These are phyloP conservation scores for Echinosophora koreensis DNA, from an alignment of 306 rosid genomes.

Conservation along the genomic window DNA sequence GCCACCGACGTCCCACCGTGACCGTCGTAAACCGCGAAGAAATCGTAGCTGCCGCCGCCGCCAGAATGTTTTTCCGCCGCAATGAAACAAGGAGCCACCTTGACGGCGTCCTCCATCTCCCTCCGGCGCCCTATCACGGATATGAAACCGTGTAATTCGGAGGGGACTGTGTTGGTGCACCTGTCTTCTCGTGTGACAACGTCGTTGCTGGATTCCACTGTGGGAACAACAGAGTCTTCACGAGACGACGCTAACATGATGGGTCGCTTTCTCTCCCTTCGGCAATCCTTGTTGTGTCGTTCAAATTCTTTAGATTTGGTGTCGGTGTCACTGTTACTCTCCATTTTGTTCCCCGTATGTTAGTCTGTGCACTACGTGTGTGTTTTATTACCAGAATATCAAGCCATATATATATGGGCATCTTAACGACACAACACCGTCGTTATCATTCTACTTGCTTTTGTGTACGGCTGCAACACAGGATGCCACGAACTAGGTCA, in stretches of 20 bases:
- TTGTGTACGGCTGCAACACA: neutral
- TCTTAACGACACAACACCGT: too few relatives aligned
- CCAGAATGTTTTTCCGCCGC: neutral
- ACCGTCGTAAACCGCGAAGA: constrained; percentile 74
- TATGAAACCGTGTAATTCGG: constrained; percentile 55
- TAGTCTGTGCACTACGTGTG: neutral
- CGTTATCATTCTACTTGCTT: neutral
- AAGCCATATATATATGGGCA: too few relatives aligned
- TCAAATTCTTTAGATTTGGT: constrained; percentile 36
- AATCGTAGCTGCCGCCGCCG: constrained; percentile 39
- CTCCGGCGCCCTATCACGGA: constrained; percentile 73
- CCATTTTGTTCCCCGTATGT: neutral
- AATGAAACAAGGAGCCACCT: constrained; percentile 39
- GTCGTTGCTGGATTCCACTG: neutral
- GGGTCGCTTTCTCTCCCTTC: constrained; percentile 44
- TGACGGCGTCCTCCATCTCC: constrained; percentile 70
- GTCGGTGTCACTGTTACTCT: neutral
- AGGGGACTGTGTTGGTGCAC: neutral
- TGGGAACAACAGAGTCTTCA: neutral
- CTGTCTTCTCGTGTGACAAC: neutral
- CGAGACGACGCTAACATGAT: neutral
- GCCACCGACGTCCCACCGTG: constrained; percentile 70
- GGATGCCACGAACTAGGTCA: constrained; percentile 34
- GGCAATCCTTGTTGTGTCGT: neutral
- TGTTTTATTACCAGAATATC: neutral